These are phyloP conservation scores for Bassia scoparia DNA, from an alignment of 148 eudicot genomes.

Conservation along the genomic window DNA sequence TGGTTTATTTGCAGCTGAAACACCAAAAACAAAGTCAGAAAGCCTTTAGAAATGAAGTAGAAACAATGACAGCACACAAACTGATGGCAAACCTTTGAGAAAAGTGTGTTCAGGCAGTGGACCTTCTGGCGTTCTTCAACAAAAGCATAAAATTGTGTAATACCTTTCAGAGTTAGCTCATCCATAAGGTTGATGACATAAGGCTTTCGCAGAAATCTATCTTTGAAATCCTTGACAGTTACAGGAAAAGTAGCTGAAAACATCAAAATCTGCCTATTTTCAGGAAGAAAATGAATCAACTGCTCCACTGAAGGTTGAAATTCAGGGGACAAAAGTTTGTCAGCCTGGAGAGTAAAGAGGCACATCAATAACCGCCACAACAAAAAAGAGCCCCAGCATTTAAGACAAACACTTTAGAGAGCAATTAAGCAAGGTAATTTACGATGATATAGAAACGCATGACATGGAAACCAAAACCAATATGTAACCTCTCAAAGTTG, in stretches of 20 bases:
- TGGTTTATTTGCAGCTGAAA: conserved; percentile 94
- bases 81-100: conserved; percentile 68
- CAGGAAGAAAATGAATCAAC: conserved; percentile 56
- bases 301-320: conserved; percentile 78
- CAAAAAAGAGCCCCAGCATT: neutral
- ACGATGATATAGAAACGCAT: neutral
- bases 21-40: conserved; percentile 15
- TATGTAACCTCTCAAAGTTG: neutral
- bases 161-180: conserved; percentile 87
- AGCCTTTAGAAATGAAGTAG: conserved; percentile 4
- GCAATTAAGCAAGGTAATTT: neutral
- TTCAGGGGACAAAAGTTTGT: conserved; percentile 72
- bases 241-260: conserved; percentile 92
- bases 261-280: conserved; percentile 71
- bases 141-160: conserved; percentile 83
- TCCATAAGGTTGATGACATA: conserved; percentile 87
- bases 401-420: neutral
- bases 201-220: conserved; percentile 65
- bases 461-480: neutral
- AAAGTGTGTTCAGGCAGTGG: conserved; percentile 86
- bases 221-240: conserved; percentile 83
- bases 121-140: conserved; percentile 92
- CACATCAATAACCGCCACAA: conserved; percentile 25
- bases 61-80: conserved; percentile 9
- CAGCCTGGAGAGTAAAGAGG: conserved; percentile 50